Evolutionary conservation across 2,329 filamentous ascomycete genomes (phyloP).

Genomic region (Epichloe glyceriae): DNA sequence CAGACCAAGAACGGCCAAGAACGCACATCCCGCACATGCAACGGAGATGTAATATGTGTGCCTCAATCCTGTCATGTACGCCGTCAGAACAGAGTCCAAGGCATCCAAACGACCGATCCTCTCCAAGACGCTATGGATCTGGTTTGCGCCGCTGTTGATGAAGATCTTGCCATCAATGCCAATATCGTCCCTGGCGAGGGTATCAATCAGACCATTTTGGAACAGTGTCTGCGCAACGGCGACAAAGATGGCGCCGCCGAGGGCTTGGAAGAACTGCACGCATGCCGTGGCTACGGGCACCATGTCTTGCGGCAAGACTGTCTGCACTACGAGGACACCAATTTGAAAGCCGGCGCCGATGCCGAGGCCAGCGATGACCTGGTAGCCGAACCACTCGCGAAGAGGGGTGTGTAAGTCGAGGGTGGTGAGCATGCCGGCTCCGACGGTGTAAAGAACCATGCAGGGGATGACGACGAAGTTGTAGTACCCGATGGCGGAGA

Average conservation of each 20-base stretch:
- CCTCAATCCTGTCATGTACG: slow-evolving; percentile 37
- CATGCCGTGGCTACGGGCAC: slow-evolving; percentile 38
- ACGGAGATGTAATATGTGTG: slow-evolving; percentile 39
- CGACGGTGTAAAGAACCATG: slow-evolving; percentile 29
- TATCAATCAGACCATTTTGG: slow-evolving; percentile 45
- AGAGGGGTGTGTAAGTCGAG: slow-evolving; percentile 33
- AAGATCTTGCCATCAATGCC: slow-evolving; percentile 34
- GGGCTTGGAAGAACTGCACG: slow-evolving; percentile 48
- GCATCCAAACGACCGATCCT: slow-evolving; percentile 27
- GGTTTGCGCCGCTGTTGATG: slow-evolving; percentile 38
- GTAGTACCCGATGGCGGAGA: slow-evolving; percentile 31
- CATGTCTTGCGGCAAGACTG: slow-evolving; percentile 32
- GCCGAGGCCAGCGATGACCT: slow-evolving; percentile 41
- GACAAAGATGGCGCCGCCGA: slow-evolving; percentile 54
- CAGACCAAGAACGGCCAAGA: slow-evolving; percentile 30
- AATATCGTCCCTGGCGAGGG: slow-evolving; percentile 32
- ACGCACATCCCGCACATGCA: slow-evolving; percentile 32
- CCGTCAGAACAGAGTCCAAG: slow-evolving; percentile 29
- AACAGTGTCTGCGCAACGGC: slow-evolving; percentile 55
- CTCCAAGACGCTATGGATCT: slow-evolving; percentile 32
- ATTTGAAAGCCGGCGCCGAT: slow-evolving; percentile 36
- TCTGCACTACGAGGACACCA: slow-evolving; percentile 38
- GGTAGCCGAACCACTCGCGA: slow-evolving; percentile 43
- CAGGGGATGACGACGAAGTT: slow-evolving; percentile 27
- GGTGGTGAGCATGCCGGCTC: slow-evolving; percentile 42